A percentile compares a stretch with the other conserved stretches of the same genome.
phyloP scores from a whole-genome alignment of 306 rosid species.

The Cyclanthera cordifolia region DNA sequence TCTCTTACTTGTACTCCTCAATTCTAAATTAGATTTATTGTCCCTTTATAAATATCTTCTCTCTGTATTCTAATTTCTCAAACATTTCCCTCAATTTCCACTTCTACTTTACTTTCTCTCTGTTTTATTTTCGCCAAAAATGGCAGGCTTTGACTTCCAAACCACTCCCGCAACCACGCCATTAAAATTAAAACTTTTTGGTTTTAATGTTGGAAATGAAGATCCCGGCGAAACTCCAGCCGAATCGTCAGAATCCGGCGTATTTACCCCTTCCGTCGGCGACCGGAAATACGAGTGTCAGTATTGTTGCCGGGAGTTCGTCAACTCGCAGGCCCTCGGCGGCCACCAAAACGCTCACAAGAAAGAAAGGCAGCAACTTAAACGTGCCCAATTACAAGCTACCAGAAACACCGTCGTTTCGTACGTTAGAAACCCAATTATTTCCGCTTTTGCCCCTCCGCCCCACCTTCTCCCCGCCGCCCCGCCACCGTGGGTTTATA shows the following conservation, averaged over 20 bases:
- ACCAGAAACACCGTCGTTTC: constrained; percentile 76
- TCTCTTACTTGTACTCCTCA: too few relatives aligned
- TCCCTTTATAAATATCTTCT: constrained; percentile 1
- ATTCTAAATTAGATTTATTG: too few relatives aligned
- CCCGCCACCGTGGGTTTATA: constrained; percentile 44
- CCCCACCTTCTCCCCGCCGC: constrained; percentile 63
- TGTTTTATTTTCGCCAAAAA: neutral
- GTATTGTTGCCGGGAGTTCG: constrained; percentile 85
- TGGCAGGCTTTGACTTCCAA: constrained; percentile 1
- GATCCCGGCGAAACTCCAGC: constrained; percentile 60
- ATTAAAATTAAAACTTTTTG: constrained; percentile 64
- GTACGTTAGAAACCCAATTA: constrained; percentile 63
- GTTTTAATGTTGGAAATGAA: constrained; percentile 50
- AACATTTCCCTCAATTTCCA: neutral
- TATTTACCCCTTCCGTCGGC: constrained; percentile 33
- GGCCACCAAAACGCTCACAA: constrained; percentile 99
- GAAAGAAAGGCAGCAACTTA: constrained; percentile 87
- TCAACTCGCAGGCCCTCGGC: constrained; percentile 93
- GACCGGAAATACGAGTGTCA: constrained; percentile 94
- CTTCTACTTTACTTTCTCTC: neutral
- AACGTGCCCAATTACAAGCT: constrained; percentile 83
- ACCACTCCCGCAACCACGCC: constrained; percentile 19
- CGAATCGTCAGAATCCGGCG: constrained; percentile 52
- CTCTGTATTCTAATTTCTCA: neutral
- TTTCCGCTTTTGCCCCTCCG: constrained; percentile 87